Percentiles rank a stretch among this genome's conserved stretches.
phyloP scores from a whole-genome alignment of 495 filamentous ascomycete species.

The Platismatia glauca region DNA sequence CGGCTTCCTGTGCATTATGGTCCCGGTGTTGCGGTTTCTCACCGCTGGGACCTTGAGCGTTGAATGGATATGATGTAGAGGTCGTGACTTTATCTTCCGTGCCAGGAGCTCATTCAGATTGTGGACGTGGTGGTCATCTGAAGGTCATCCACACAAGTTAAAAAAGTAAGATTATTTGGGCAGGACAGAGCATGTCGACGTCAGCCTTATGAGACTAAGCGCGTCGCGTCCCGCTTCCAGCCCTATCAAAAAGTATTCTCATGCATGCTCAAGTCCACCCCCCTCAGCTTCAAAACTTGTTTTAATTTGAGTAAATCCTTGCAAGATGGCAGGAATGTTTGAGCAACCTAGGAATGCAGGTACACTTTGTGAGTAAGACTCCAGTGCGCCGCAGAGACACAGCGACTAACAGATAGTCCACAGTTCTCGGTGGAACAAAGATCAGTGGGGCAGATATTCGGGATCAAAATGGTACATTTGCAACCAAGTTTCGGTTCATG shows the following conservation, averaged over 20 bases:
- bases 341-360: constrained; percentile 79
- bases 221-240: constrained; percentile 5
- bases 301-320: background rate
- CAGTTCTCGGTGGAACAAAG: constrained; percentile 23
- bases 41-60: background rate
- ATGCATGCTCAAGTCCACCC: background rate
- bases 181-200: background rate
- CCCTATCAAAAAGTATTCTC: constrained; percentile 9
- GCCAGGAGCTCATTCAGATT: background rate
- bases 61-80: background rate
- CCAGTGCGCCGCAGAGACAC: background rate
- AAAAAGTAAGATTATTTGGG: background rate
- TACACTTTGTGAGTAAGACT: constrained; percentile 46
- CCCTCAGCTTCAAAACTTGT: background rate
- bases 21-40: background rate
- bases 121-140: background rate
- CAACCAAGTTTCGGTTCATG: constrained; percentile 10
- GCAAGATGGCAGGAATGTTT: constrained; percentile 77
- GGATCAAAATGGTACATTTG: constrained; percentile 86
- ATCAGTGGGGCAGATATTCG: constrained; percentile 87
- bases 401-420: background rate
- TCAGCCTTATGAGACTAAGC: background rate
- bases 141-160: background rate
- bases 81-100: background rate
- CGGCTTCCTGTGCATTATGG: constrained; percentile 4